Base-by-base conservation (phyloP, 2,329 filamentous ascomycete genomes). In the Talaromyces sp. region DNA sequence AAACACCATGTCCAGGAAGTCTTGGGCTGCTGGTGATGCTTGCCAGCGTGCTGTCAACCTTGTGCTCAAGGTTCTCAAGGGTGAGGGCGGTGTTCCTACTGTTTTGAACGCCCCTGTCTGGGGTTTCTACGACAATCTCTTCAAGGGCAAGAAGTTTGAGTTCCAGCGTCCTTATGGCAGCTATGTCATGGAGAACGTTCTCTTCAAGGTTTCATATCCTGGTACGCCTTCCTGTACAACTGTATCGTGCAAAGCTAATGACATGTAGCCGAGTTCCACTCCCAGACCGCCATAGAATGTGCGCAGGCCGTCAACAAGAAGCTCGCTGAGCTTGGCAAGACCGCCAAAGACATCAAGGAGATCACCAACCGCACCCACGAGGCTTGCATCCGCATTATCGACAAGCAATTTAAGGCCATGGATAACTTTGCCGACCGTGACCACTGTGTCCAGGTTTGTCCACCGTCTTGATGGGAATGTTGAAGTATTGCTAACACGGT, bases 401-500 rank as follows among this genome's bases (percentile, higher is more conserved):
- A 99, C 87, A 99, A 99, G 87, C 95, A 99, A 83, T 96, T 97
- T 87, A 98, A 97, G 87, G 89, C 93, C 72, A 96, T 99, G 92
- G 93, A 97, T 85, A 99, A 99, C 88, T 99, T 98, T 76, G 95
- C 95, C 75, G 95, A 99, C 82, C 93, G 95, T 75, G 95, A 99
- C 82, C 95, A 99, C 87, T 99, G 95, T 83, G 94, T 99, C 72
- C 95, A 98, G 84, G 82, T 83, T 75, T 67, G 75, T 66, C 10
- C 22, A 31, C 3, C 22, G 43, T 43, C 16, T 19, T 43, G 16
- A 43, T 6, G 6, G n/a, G 8, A 7, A 43, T n/a, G 2, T 43
- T n/a, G n/a, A 16, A 27, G 4, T 19, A n/a, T 45, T 8, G 31
- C 54, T 54, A 11, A 57, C 60, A 14, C 48, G 13, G 10, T 60